Evolutionary conservation across 441 rosid species (phyloP), one percentile per base, ranked within the genome.

Genomic region (Croton setiger): DNA sequence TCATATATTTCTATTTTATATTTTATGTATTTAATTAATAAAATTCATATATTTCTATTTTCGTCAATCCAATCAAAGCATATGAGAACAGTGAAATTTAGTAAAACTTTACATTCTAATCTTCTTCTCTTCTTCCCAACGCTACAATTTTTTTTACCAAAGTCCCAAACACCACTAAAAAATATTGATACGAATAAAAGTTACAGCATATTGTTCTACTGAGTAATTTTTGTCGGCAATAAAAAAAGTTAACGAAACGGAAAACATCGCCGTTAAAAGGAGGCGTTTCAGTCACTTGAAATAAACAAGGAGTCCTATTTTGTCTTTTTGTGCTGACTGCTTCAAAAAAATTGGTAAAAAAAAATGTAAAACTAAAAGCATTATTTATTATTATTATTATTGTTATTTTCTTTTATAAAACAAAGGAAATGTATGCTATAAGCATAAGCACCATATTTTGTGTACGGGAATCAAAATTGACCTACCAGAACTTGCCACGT

Each of bases 321-420:
- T 79, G 72, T 76, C 74, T 20, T 70, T 71, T 60, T 41, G 76
- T 51, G 78, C 74, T 60, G 69, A 67, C 75, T 63, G 49, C 51
- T 63, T 41, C 20, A 9, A 52, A 23, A 69, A 60, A 55, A 45
- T 58, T 27, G 31, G 1, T 7, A 63, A 52, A 41, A 8, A 27
- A 5, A 13, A 37, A 37, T 12, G 13, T 35, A 0, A 5, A 17
- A 5, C 31, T 27, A 35, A 27, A 31, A 35, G 52, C 9, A 12
- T 45, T 14, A 14, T n/a, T n/a, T n/a, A n/a, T n/a, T n/a, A n/a
- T n/a, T n/a, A n/a, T n/a, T n/a, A n/a, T n/a, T n/a, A n/a, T n/a
- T n/a, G n/a, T 45, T 45, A 49, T 3, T 20, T 17, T 49, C n/a
- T 31, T 5, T 7, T 58, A 33, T 58, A 4, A 14, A 31, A 35